Conservation (phyloP, 23 red algal species). For the Gracilaria domingensis region DNA sequence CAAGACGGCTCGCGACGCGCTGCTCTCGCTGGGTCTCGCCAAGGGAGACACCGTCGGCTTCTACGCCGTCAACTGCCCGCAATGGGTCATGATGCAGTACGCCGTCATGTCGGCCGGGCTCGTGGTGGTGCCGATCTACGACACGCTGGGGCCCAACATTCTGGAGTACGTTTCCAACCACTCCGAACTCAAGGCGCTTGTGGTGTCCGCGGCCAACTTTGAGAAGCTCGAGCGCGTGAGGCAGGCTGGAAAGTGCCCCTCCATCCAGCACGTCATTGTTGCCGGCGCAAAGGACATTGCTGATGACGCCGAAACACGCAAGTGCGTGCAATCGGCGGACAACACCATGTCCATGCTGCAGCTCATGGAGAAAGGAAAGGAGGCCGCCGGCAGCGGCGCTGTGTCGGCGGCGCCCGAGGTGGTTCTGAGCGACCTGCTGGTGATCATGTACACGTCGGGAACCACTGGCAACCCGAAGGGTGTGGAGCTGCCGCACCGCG, state of each 20-base stretch:
- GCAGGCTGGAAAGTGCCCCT: conserved; percentile 13
- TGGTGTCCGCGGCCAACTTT: conserved; percentile 54
- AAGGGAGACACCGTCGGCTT: conserved; percentile 89
- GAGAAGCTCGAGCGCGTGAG: conserved; percentile 40
- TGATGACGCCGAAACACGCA: not conserved
- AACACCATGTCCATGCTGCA: conserved; percentile 32
- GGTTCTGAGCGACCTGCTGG: conserved; percentile 58
- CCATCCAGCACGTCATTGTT: conserved; percentile 46
- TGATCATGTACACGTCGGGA: conserved; percentile 98
- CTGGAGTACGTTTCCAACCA: conserved; percentile 91
- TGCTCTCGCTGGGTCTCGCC: conserved; percentile 67
- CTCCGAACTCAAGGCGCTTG: conserved; percentile 75
- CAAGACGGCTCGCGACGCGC: conserved; percentile 39
- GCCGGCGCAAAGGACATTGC: conserved; percentile 26
- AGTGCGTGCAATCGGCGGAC: not conserved
- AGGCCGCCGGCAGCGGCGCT: conserved; percentile 9
- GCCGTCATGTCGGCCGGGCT: conserved; percentile 76
- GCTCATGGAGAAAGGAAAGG: conserved; percentile 31
- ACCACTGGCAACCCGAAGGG: conserved; percentile 97
- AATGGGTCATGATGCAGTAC: conserved; percentile 83
- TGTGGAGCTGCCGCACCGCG: conserved; percentile 80
- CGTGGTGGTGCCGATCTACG: conserved; percentile 92
- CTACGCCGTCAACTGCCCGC: conserved; percentile 84
- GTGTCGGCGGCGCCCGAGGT: conserved; percentile 11
- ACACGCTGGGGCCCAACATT: conserved; percentile 88